Conservation (phyloP, 257 asterid species). For the Solanum acaule region DNA sequence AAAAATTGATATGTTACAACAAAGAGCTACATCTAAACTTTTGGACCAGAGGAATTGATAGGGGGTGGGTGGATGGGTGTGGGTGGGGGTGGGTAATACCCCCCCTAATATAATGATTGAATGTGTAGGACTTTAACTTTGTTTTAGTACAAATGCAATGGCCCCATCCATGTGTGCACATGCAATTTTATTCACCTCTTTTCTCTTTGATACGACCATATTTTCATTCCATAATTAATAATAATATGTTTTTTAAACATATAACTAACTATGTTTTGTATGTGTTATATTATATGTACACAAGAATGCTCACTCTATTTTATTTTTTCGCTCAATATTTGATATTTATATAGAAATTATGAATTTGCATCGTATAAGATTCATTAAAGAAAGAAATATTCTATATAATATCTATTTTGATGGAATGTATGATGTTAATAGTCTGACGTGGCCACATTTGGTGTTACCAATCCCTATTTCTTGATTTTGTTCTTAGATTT, state of each 20-base stretch:
- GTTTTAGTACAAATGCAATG: slow-evolving; percentile 22
- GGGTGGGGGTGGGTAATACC: neutral
- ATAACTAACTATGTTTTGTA: neutral
- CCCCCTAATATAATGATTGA: slow-evolving; percentile 19
- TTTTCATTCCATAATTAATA: neutral
- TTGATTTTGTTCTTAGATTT: neutral
- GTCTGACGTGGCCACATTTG: neutral
- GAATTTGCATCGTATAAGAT: neutral
- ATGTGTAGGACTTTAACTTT: slow-evolving; percentile 22
- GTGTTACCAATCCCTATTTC: too few relatives aligned
- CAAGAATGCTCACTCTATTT: neutral
- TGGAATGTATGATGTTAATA: neutral
- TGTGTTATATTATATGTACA: neutral
- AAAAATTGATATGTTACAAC: neutral
- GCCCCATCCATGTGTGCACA: slow-evolving; percentile 71
- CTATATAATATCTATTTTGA: too few relatives aligned
- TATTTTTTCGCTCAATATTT: neutral
- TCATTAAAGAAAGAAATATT: neutral
- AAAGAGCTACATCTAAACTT: neutral
- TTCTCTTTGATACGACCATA: slow-evolving; percentile 1
- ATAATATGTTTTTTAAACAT: neutral
- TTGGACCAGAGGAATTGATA: neutral
- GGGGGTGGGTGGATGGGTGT: neutral
- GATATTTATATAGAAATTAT: neutral
- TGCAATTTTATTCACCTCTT: neutral